Percentiles rank a stretch among this genome's conserved stretches.
phyloP scores from a whole-genome alignment of 2,329 filamentous ascomycete genomes.

The Aspergillus puulaauensis region DNA sequence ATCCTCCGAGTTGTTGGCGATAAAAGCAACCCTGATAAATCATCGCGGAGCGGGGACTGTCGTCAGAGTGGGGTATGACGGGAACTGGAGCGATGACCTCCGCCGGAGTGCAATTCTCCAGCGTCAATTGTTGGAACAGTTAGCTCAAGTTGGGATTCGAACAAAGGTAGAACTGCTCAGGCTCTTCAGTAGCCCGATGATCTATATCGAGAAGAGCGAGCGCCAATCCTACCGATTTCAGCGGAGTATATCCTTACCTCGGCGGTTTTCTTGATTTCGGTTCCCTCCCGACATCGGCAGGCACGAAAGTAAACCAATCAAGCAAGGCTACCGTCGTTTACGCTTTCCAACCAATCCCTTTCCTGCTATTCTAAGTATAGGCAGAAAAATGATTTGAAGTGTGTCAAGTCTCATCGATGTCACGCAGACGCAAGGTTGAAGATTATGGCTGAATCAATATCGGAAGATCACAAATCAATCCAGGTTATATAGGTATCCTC shows the following conservation, averaged over 20 bases:
- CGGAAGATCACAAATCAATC: not conserved
- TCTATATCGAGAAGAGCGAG: not conserved
- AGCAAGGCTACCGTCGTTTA: not conserved
- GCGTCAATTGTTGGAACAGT: not conserved
- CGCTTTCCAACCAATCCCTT: not conserved
- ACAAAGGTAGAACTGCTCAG: not conserved
- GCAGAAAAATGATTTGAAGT: no score
- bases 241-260: not conserved
- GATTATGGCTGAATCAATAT: not conserved
- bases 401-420: not conserved
- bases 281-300: not conserved
- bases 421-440: not conserved
- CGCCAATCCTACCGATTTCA: not conserved
- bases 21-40: constrained; percentile 21
- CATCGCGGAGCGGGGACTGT: constrained; percentile 21
- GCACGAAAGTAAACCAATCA: not conserved
- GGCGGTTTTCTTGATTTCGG: not conserved
- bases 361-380: not conserved
- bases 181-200: not conserved
- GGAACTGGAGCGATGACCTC: constrained; percentile 9
- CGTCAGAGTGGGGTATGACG: constrained; percentile 25
- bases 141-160: not conserved
- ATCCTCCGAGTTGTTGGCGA: not conserved
- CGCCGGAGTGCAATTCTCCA: constrained; percentile 6
- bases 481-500: not conserved